Evolutionary conservation across 345 rosid genomes (phyloP).

Genomic region (Euphorbia tirucalli): DNA sequence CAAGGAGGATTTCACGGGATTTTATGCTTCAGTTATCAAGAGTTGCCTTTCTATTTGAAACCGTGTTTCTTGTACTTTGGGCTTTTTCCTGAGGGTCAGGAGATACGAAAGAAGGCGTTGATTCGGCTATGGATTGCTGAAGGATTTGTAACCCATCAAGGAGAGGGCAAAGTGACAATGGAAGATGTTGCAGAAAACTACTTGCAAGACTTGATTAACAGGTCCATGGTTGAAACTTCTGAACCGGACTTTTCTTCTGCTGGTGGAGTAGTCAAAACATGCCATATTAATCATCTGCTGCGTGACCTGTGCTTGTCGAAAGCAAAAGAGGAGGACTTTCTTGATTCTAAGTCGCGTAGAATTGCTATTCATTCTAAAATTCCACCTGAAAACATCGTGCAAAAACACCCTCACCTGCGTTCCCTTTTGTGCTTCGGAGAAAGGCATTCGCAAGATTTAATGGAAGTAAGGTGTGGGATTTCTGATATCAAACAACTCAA

Average conservation of each 20-base stretch:
- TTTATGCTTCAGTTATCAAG: neutral
- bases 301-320: slow-evolving; percentile 1
- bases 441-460: neutral
- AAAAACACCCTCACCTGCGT: neutral
- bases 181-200: slow-evolving; percentile 4
- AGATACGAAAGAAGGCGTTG: neutral
- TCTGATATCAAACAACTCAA: neutral
- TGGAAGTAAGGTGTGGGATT: neutral
- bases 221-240: slow-evolving; percentile 4
- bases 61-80: slow-evolving; percentile 10
- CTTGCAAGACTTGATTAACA: neutral
- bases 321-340: slow-evolving; percentile 5
- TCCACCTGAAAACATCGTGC: neutral
- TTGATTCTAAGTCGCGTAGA: neutral
- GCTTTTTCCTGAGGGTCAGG: neutral
- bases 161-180: neutral
- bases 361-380: neutral
- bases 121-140: slow-evolving; percentile 11
- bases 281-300: slow-evolving; percentile 9
- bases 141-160: neutral
- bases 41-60: neutral
- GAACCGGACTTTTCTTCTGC: neutral
- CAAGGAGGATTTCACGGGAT: neutral
- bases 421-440: neutral
- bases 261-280: neutral